Percentiles rank a stretch among this genome's conserved stretches.
These are phyloP conservation scores for Craterostigma plantagineum DNA, from an alignment of 257 asterid species.

Conservation along the genomic window DNA sequence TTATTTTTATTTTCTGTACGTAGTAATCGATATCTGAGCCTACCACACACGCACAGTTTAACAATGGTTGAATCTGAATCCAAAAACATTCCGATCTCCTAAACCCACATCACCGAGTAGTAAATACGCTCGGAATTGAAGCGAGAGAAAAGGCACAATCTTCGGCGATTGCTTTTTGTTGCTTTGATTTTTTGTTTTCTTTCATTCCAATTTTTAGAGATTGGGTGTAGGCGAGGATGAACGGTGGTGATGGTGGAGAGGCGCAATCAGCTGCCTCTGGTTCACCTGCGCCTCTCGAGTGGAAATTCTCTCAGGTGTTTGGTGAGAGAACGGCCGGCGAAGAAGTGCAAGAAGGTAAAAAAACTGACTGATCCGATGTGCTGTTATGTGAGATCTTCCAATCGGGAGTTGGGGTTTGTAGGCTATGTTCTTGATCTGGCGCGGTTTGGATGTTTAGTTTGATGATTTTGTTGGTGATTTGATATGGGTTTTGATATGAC, in stretches of 20 bases:
- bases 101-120: conserved; percentile 14
- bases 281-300: conserved; percentile 73
- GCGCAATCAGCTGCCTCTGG: conserved; percentile 63
- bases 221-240: conserved; percentile 46
- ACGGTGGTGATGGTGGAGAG: conserved; percentile 60
- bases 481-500: too few relatives aligned
- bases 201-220: too few relatives aligned
- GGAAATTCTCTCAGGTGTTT: conserved; percentile 97
- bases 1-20: conserved; percentile 6
- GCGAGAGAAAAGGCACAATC: conserved; percentile 9
- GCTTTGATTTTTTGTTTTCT: too few relatives aligned
- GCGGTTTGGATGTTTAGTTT: too few relatives aligned
- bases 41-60: conserved; percentile 14
- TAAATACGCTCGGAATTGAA: conserved; percentile 23
- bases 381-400: conserved; percentile 25
- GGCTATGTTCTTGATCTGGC: background rate
- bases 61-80: conserved; percentile 61
- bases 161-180: conserved; percentile 10
- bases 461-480: too few relatives aligned
- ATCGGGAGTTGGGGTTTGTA: conserved; percentile 27
- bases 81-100: conserved; percentile 26
- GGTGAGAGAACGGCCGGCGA: conserved; percentile 97
- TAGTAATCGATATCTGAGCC: conserved; percentile 21
- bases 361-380: conserved; percentile 8
- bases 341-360: conserved; percentile 95